Conservation (phyloP, 495 filamentous ascomycete genomes). For the Trichoderma parareesei region DNA sequence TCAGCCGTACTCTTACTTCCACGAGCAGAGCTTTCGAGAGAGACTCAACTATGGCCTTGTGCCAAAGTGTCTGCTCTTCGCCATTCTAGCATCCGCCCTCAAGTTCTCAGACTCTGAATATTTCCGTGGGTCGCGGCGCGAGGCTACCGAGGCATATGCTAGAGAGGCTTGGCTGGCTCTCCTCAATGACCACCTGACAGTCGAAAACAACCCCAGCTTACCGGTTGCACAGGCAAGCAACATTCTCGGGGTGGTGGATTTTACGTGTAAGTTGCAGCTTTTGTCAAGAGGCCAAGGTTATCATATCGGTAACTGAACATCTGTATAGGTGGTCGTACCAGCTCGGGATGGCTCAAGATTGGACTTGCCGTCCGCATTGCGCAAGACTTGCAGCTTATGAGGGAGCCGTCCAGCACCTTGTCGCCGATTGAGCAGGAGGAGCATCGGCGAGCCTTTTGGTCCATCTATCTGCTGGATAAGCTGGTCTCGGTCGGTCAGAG, state of each 20-base stretch:
- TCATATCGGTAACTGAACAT: background rate
- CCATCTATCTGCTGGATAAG: background rate
- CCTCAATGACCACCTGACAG: background rate
- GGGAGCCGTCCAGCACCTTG: background rate
- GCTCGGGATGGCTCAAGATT: slow-evolving; percentile 3
- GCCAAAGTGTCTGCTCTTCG: background rate
- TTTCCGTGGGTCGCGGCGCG: background rate
- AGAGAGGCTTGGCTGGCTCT: background rate
- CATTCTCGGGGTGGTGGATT: slow-evolving; percentile 1
- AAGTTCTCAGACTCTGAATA: slow-evolving; percentile 2
- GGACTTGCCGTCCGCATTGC: slow-evolving; percentile 7
- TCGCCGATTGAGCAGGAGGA: background rate
- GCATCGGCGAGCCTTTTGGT: slow-evolving; percentile 3
- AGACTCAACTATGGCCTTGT: background rate
- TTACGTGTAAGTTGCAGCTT: background rate
- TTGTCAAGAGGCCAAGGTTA: background rate
- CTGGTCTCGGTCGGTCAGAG: slow-evolving; percentile 1
- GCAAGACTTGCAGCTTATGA: slow-evolving; percentile 3
- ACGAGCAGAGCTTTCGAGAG: slow-evolving; percentile 6
- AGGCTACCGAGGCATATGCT: slow-evolving; percentile 5
- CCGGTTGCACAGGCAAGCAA: background rate
- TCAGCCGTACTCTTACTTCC: background rate
- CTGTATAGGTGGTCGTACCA: background rate
- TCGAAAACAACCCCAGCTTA: background rate
- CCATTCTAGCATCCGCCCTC: background rate